A percentile compares a stretch with the other conserved stretches of the same genome.
phyloP scores from a whole-genome alignment of 2,329 filamentous ascomycete species.

The Penicillium sp. region DNA sequence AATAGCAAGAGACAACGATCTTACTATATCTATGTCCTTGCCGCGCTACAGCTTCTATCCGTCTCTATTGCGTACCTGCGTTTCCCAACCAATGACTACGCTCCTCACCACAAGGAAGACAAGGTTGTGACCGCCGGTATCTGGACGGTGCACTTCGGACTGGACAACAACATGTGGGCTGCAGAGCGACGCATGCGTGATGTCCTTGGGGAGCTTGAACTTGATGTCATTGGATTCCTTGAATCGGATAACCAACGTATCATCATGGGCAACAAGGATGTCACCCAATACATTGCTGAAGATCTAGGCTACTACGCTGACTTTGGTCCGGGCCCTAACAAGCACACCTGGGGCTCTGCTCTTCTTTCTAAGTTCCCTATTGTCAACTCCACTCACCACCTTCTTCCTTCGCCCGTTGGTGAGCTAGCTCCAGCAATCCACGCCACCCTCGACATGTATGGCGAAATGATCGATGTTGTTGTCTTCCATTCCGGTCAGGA shows the following conservation, averaged over 20 bases:
- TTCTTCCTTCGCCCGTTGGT: constrained; percentile 89
- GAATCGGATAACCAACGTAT: constrained; percentile 94
- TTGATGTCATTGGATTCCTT: constrained; percentile 95
- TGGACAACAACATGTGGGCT: constrained; percentile 99
- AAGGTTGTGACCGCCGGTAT: constrained; percentile 92
- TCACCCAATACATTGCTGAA: constrained; percentile 91
- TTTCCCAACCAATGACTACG: constrained; percentile 91
- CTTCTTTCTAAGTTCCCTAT: constrained; percentile 97
- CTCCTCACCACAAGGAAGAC: constrained; percentile 83
- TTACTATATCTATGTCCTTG: constrained; percentile 73
- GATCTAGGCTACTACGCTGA: constrained; percentile 99
- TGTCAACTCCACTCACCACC: constrained; percentile 92
- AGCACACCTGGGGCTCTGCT: constrained; percentile 96
- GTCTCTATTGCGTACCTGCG: constrained; percentile 81
- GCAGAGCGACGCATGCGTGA: constrained; percentile 93
- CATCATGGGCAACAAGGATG: constrained; percentile 99
- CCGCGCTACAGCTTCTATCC: constrained; percentile 78
- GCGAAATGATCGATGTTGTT: constrained; percentile 86
- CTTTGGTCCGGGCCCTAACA: constrained; percentile 95
- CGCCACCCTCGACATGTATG: constrained; percentile 93
- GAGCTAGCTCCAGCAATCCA: constrained; percentile 96
- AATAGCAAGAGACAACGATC: constrained; percentile 58
- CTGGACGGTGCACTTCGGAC: constrained; percentile 97
- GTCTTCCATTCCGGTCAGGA: constrained; percentile 99
- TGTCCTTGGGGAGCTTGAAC: constrained; percentile 87